Percentiles rank a stretch among this genome's conserved stretches.
phyloP scores from a whole-genome alignment of 768 basidiomycete genomes.

The Boletellus sp. region DNA sequence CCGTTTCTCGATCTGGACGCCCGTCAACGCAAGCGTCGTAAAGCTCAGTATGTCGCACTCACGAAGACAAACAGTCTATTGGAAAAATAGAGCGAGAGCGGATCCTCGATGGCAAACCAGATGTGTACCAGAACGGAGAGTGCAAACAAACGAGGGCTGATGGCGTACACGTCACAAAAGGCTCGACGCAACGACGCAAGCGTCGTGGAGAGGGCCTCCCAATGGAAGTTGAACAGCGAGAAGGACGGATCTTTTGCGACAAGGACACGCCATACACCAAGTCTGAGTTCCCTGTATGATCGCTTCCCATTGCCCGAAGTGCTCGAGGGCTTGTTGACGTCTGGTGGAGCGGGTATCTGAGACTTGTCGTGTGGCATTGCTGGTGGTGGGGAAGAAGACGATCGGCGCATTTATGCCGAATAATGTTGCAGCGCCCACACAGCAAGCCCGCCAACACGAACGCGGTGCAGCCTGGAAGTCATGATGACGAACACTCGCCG shows the following conservation, averaged over 20 bases:
- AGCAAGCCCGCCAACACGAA: too few relatives aligned
- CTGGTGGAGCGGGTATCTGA: not conserved
- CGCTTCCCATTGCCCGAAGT: not conserved
- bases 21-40: not conserved
- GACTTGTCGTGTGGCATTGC: not conserved
- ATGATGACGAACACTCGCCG: too few relatives aligned
- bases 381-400: too few relatives aligned
- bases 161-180: conserved; percentile 19
- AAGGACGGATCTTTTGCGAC: conserved; percentile 10
- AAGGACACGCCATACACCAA: conserved; percentile 27
- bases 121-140: conserved; percentile 5
- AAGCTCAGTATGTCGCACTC: not conserved
- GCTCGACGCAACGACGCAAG: conserved; percentile 13
- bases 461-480: too few relatives aligned
- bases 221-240: conserved; percentile 7
- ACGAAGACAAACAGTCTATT: conserved; percentile 21
- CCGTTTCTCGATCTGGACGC: conserved; percentile 21
- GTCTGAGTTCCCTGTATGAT: conserved; percentile 9
- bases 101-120: conserved; percentile 18
- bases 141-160: conserved; percentile 19
- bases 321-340: not conserved
- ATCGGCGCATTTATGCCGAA: too few relatives aligned
- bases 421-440: too few relatives aligned
- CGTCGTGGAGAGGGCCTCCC: not conserved
- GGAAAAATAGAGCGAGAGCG: conserved; percentile 23